A percentile compares a stretch with the other conserved stretches of the same genome.
Conservation (phyloP, 208 protist species). For the Leishmania lainsoni region DNA sequence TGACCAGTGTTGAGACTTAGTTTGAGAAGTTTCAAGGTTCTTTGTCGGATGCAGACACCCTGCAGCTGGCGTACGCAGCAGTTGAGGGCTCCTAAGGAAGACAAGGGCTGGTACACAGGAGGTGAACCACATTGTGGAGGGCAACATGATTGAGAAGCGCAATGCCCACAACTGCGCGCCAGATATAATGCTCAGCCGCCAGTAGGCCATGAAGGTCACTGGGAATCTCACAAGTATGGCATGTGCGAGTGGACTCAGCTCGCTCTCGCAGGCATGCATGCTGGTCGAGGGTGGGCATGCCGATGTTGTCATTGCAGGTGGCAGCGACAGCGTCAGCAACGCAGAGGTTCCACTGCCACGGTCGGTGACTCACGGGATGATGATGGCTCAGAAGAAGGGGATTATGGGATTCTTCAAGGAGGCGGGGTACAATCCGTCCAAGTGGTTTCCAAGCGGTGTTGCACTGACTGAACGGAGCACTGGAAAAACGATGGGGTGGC, state of each 20-base stretch:
- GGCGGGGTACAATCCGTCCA: conserved; percentile 60
- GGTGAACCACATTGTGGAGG: neutral
- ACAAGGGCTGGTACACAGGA: neutral
- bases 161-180: neutral
- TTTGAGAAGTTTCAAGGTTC: neutral
- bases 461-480: conserved; percentile 77
- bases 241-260: conserved; percentile 79
- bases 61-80: neutral
- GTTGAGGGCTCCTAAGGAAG: neutral
- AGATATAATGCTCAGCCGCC: neutral
- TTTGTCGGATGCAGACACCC: neutral
- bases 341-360: conserved; percentile 64
- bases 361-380: conserved; percentile 55
- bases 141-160: neutral
- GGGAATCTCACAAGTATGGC: conserved; percentile 82
- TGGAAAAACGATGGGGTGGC: conserved; percentile 91
- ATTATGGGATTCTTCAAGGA: conserved; percentile 58
- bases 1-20: neutral
- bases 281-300: conserved; percentile 79
- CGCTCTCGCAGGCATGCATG: conserved; percentile 74
- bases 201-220: conserved; percentile 22
- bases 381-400: conserved; percentile 56
- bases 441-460: conserved; percentile 68
- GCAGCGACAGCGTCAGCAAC: conserved; percentile 87
- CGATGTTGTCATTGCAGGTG: conserved; percentile 85